Conservation (phyloP, 2,329 filamentous ascomycete species). For the Stagonosporopsis chrysanthemi region DNA sequence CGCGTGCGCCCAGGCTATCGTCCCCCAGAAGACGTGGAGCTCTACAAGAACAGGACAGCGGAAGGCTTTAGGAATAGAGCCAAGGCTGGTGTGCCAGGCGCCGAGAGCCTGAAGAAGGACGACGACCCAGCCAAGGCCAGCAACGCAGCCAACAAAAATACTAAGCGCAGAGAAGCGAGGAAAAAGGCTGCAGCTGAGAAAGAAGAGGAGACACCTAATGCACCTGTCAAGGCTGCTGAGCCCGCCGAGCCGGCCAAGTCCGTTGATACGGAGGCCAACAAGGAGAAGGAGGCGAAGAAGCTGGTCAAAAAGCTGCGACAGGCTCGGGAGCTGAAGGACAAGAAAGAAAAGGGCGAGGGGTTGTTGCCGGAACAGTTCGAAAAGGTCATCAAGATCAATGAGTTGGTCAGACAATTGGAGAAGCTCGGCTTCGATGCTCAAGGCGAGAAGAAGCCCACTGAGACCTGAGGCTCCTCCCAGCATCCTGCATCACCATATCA, state of each 20-base stretch:
- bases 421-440: conserved; percentile 83
- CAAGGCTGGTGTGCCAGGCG: conserved; percentile 75
- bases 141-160: conserved; percentile 77
- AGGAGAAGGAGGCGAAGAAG: conserved; percentile 90
- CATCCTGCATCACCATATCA: background rate
- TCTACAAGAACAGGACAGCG: conserved; percentile 93
- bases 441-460: conserved; percentile 67
- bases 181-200: conserved; percentile 60
- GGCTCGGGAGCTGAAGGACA: conserved; percentile 85
- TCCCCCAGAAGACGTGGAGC: conserved; percentile 92
- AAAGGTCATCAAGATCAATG: conserved; percentile 96
- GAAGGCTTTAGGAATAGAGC: conserved; percentile 82
- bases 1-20: conserved; percentile 92
- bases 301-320: conserved; percentile 95
- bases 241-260: conserved; percentile 36
- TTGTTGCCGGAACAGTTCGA: conserved; percentile 93
- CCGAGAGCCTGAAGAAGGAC: conserved; percentile 60
- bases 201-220: conserved; percentile 49
- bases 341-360: conserved; percentile 85
- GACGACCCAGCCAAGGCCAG: conserved; percentile 60
- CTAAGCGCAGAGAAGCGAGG: conserved; percentile 75
- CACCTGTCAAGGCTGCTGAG: conserved; percentile 22
- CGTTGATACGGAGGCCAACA: conserved; percentile 75
- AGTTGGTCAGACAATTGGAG: conserved; percentile 88
- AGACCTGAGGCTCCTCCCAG: conserved; percentile 32